A percentile compares a stretch with the other conserved stretches of the same genome.
phyloP scores from a whole-genome alignment of 352 stramenopile species.

The Globisporangium rhizosaccharum region DNA sequence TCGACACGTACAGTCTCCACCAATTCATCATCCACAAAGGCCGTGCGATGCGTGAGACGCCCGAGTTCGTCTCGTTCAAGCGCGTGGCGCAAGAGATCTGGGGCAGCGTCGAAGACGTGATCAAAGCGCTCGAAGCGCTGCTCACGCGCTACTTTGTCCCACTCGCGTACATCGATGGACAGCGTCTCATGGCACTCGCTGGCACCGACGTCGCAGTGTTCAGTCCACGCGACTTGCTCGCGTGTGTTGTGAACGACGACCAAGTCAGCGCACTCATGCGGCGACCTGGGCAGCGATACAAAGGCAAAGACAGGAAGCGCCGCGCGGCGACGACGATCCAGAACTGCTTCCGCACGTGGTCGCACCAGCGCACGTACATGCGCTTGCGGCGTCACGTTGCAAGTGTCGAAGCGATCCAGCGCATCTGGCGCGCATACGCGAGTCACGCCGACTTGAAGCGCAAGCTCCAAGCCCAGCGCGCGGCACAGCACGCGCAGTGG shows the following conservation, averaged over 20 bases:
- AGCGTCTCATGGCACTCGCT: constrained; percentile 68
- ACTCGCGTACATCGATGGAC: constrained; percentile 81
- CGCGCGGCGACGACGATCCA: constrained; percentile 70
- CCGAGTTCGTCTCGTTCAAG: constrained; percentile 85
- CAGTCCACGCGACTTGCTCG: constrained; percentile 57
- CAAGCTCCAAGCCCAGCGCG: constrained; percentile 29
- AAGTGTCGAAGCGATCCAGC: constrained; percentile 58
- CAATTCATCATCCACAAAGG: constrained; percentile 90
- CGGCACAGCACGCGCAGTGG: constrained; percentile 35
- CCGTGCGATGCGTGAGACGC: constrained; percentile 65
- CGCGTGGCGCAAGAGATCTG: constrained; percentile 77
- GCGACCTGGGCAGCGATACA: constrained; percentile 72
- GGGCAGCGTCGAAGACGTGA: constrained; percentile 69
- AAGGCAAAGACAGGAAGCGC: constrained; percentile 60
- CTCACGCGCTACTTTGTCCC: constrained; percentile 82
- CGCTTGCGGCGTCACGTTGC: constrained; percentile 30
- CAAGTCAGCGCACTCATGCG: constrained; percentile 65
- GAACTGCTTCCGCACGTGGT: constrained; percentile 61
- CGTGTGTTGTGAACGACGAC: constrained; percentile 85
- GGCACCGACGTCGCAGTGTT: constrained; percentile 48
- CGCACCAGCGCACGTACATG: constrained; percentile 34
- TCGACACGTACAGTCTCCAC: constrained; percentile 79
- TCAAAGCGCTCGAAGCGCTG: constrained; percentile 66
- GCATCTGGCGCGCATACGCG: constrained; percentile 45
- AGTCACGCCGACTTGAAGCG: constrained; percentile 35